Evolutionary conservation across 768 basidiomycete species (phyloP).

Genomic region (Auriscalpium vulgare): DNA sequence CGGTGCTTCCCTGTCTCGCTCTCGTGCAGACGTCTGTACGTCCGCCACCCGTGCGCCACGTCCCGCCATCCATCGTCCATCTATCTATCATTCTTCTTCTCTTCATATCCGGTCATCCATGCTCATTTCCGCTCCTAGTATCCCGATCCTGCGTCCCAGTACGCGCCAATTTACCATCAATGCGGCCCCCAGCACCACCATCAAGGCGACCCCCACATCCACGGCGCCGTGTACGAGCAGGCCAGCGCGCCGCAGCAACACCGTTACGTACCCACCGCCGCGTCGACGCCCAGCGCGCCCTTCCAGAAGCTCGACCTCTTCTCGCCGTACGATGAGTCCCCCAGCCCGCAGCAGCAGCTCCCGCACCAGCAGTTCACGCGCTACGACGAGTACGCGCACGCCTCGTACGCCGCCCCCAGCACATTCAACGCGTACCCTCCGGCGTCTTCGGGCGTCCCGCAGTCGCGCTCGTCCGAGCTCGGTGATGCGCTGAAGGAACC

Average conservation of each 20-base stretch:
- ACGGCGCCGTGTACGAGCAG: background rate
- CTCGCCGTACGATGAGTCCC: background rate
- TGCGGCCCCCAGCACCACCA: background rate
- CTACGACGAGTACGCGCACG: background rate
- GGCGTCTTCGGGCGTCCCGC: background rate
- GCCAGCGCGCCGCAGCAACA: too few relatives aligned
- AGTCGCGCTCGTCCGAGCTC: slow-evolving; percentile 10
- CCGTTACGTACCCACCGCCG: background rate
- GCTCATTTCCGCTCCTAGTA: too few relatives aligned
- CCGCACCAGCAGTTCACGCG: background rate
- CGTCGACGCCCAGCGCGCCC: background rate
- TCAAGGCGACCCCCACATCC: background rate
- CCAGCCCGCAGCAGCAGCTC: background rate
- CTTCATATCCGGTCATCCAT: too few relatives aligned
- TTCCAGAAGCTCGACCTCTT: background rate
- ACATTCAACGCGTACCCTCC: too few relatives aligned
- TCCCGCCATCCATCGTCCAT: too few relatives aligned
- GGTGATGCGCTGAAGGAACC: slow-evolving; percentile 9
- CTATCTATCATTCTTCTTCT: too few relatives aligned
- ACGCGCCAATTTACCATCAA: background rate
- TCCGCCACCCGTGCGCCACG: too few relatives aligned
- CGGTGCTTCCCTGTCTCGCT: background rate
- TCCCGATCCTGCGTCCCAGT: too few relatives aligned
- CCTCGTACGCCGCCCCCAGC: background rate
- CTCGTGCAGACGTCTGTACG: too few relatives aligned